phyloP scores from a whole-genome alignment of 2,329 filamentous ascomycete genomes.

The Nemania sp. region DNA sequence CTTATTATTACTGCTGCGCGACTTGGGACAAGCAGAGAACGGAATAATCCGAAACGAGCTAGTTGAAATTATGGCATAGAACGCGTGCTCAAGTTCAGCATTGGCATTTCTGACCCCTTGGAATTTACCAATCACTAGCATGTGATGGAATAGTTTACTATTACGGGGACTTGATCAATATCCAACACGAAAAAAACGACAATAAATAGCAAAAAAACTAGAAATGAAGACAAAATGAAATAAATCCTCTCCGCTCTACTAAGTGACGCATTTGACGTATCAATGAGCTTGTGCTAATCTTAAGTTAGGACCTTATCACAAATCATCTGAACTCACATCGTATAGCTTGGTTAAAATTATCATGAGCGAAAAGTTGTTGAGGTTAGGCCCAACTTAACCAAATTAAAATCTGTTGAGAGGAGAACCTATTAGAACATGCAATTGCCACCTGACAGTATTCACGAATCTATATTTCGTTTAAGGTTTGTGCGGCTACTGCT shows the following conservation, averaged over 20 bases:
- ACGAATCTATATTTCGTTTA: too few species aligned
- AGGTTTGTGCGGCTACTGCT: too few species aligned
- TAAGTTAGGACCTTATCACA: too few species aligned
- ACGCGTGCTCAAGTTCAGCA: not conserved
- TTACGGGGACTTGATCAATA: not conserved
- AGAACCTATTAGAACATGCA: too few species aligned
- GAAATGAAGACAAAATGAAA: constrained; percentile 8
- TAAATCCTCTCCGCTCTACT: not conserved
- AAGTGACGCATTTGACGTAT: not conserved
- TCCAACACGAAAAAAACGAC: not conserved
- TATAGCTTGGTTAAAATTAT: too few species aligned
- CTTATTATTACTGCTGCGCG: not conserved
- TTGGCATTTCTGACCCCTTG: not conserved
- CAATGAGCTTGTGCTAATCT: not conserved
- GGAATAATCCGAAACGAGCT: not conserved
- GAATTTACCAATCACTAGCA: not conserved
- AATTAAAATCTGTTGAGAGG: too few species aligned
- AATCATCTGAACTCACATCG: too few species aligned
- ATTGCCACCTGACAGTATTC: too few species aligned
- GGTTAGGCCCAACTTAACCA: too few species aligned
- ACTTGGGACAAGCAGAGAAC: not conserved
- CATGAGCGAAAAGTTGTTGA: too few species aligned
- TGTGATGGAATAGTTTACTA: not conserved
- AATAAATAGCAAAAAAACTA: constrained; percentile 7
- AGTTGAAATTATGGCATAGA: not conserved